Conservation (phyloP, 208 protist genomes). For the Strigomonas oncopelti region DNA sequence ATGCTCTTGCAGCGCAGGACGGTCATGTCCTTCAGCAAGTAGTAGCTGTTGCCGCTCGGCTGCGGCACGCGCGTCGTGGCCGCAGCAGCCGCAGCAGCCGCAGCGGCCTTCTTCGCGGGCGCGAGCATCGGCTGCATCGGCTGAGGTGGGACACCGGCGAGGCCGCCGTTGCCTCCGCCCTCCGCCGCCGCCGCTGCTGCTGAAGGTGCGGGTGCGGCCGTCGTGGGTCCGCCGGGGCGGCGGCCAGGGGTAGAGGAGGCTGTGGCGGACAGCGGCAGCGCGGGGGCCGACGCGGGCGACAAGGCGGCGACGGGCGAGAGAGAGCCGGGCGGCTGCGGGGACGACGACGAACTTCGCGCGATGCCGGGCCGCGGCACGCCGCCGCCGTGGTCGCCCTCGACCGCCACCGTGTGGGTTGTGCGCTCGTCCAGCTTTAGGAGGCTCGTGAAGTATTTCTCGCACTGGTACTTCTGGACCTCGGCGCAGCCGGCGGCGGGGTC, state of each 20-base stretch:
- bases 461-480: slow-evolving; percentile 53
- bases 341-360: not conserved
- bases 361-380: slow-evolving; percentile 16
- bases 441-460: slow-evolving; percentile 67
- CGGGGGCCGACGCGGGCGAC: not conserved
- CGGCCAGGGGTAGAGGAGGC: not conserved
- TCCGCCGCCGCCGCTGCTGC: not conserved
- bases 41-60: slow-evolving; percentile 34
- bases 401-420: slow-evolving; percentile 78
- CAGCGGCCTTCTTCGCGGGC: slow-evolving; percentile 7
- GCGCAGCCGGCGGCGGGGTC: slow-evolving; percentile 50
- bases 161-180: not conserved
- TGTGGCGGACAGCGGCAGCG: not conserved
- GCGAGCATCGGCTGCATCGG: slow-evolving; percentile 2
- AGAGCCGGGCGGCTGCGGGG: not conserved
- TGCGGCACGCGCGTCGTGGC: slow-evolving; percentile 18
- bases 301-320: not conserved
- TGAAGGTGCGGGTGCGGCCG: too few species aligned
- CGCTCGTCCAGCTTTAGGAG: slow-evolving; percentile 76
- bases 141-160: slow-evolving; percentile 9
- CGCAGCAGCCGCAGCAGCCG: not conserved
- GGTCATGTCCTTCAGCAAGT: slow-evolving; percentile 59
- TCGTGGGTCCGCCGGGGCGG: not conserved
- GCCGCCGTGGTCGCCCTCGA: slow-evolving; percentile 62
- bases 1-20: slow-evolving; percentile 84